Evolutionary conservation across 1,139 yeast genomes (phyloP).

Genomic region (Pichia sp.): DNA sequence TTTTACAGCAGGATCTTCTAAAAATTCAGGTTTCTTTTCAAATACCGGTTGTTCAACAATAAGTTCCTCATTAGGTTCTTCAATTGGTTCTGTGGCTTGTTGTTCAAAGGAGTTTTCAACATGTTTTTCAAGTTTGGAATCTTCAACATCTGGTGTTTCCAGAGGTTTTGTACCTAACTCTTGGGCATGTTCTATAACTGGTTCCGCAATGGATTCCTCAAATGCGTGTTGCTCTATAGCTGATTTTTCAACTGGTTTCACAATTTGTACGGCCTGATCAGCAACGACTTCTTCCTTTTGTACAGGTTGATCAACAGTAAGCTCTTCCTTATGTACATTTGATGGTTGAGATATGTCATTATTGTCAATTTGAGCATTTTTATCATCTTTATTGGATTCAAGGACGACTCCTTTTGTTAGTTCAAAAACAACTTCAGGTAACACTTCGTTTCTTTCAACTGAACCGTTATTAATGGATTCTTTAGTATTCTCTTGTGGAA

Average conservation of each 20-base stretch:
- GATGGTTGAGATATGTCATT: not conserved
- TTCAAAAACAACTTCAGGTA: no score
- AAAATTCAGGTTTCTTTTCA: not conserved
- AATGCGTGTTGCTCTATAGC: not conserved
- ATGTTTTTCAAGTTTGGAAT: no score
- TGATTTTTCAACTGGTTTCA: not conserved
- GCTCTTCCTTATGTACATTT: not conserved
- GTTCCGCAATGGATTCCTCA: not conserved
- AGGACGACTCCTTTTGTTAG: no score
- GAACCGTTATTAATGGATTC: no score
- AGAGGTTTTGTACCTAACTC: no score
- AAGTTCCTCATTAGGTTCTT: not conserved
- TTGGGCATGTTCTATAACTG: not conserved
- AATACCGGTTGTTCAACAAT: not conserved
- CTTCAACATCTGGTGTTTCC: no score
- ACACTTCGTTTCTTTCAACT: no score
- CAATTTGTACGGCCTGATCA: not conserved
- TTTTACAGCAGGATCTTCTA: not conserved
- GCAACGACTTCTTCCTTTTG: not conserved
- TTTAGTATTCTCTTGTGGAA: no score
- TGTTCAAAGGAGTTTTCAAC: no score
- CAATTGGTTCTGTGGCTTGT: not conserved
- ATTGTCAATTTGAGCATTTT: not conserved
- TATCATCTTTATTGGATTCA: no score
- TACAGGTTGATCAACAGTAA: not conserved